Evolutionary conservation across 768 basidiomycete species (phyloP).

Genomic region (Rhizopogon salebrosus): DNA sequence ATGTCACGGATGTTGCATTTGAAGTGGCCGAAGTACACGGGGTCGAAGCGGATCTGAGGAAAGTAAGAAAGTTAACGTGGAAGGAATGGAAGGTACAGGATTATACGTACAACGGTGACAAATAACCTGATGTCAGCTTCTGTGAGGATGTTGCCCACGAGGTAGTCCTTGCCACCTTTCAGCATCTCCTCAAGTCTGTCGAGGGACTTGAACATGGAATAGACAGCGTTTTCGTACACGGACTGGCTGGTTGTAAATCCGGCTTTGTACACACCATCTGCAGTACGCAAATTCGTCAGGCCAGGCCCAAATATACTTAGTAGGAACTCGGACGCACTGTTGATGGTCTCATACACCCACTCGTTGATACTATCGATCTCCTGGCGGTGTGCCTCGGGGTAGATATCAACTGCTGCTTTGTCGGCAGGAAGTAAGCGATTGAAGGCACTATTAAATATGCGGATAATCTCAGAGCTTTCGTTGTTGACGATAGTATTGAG

Average conservation of each 20-base stretch:
- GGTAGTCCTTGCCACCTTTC: slow-evolving; percentile 72
- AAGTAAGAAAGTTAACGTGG: background rate
- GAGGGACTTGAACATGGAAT: slow-evolving; percentile 69
- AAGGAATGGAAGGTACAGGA: background rate
- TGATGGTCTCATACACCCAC: slow-evolving; percentile 83
- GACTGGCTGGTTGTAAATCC: slow-evolving; percentile 82
- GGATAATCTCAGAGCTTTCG: slow-evolving; percentile 92
- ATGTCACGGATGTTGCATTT: slow-evolving; percentile 89
- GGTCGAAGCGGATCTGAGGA: slow-evolving; percentile 77
- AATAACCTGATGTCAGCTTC: slow-evolving; percentile 84
- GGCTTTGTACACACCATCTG: slow-evolving; percentile 79
- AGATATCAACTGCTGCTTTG: slow-evolving; percentile 64
- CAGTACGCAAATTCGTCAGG: background rate
- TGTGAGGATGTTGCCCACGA: slow-evolving; percentile 79
- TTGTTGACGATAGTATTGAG: slow-evolving; percentile 87
- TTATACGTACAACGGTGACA: slow-evolving; percentile 76
- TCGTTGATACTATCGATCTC: slow-evolving; percentile 84
- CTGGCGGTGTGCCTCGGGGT: slow-evolving; percentile 63
- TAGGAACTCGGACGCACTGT: slow-evolving; percentile 48
- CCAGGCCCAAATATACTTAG: background rate
- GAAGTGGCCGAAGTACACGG: slow-evolving; percentile 88
- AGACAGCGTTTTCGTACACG: slow-evolving; percentile 78
- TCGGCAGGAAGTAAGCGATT: slow-evolving; percentile 65
- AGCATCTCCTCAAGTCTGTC: slow-evolving; percentile 79
- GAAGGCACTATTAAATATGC: slow-evolving; percentile 86